Conservation (phyloP, 441 rosid genomes). For the Corymbia calophylla region DNA sequence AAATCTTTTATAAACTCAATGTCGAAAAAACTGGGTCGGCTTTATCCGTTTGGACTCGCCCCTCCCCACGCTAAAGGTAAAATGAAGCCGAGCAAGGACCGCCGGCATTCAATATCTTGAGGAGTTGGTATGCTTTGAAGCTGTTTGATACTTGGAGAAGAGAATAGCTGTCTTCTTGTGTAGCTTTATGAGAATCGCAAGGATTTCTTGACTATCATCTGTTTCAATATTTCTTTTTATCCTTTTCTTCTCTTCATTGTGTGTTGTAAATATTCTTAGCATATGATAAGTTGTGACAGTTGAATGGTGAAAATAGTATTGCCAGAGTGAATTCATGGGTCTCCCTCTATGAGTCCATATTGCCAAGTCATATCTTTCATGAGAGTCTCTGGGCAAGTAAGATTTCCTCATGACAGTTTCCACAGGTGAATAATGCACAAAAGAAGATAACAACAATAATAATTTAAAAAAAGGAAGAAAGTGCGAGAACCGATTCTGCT, state of each 20-base stretch:
- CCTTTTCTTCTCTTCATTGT: background rate
- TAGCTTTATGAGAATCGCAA: constrained; percentile 9
- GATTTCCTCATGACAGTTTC: background rate
- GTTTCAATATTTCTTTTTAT: background rate
- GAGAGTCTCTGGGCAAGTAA: background rate
- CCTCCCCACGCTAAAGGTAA: constrained; percentile 37
- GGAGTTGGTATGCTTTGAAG: background rate
- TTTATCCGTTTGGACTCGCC: constrained; percentile 60
- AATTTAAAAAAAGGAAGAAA: background rate
- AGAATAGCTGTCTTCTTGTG: background rate
- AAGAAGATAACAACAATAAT: background rate
- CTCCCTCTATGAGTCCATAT: background rate
- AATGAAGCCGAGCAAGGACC: constrained; percentile 60
- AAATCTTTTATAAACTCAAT: constrained; percentile 75
- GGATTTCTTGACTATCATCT: background rate
- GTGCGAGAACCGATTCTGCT: background rate
- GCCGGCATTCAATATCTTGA: constrained; percentile 90
- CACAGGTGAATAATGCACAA: background rate
- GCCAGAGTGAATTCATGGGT: background rate
- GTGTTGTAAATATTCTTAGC: constrained; percentile 25
- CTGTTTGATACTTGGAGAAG: background rate
- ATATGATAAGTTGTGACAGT: background rate
- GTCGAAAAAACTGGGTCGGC: constrained; percentile 70
- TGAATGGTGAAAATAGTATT: background rate
- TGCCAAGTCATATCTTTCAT: background rate